Conservation (phyloP, 108 stramenopile species). For the Fistulifera pelliculosa region DNA sequence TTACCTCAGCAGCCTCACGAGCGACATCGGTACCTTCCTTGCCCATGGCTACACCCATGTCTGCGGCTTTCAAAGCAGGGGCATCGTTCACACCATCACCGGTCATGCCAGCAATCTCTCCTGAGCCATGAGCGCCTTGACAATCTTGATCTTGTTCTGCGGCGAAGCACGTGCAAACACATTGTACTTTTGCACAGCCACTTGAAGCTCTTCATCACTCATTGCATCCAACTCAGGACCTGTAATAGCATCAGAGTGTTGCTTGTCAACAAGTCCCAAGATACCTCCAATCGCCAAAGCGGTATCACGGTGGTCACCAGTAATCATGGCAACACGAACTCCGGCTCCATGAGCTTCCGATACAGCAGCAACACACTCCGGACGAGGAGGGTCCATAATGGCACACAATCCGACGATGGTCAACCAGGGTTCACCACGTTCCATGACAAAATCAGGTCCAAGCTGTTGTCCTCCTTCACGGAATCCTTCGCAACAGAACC, state of each 20-base stretch:
- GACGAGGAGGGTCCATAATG: slow-evolving; percentile 92
- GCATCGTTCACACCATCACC: slow-evolving; percentile 99
- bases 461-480: slow-evolving; percentile 54
- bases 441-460: slow-evolving; percentile 62
- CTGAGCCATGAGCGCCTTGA: slow-evolving; percentile 88
- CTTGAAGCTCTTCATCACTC: slow-evolving; percentile 53
- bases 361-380: slow-evolving; percentile 81
- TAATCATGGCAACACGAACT: slow-evolving; percentile 95
- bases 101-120: slow-evolving; percentile 92
- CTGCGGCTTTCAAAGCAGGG: slow-evolving; percentile 94
- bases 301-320: slow-evolving; percentile 92
- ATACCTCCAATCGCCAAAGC: slow-evolving; percentile 71
- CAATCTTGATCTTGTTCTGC: slow-evolving; percentile 84
- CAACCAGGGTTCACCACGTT: slow-evolving; percentile 43
- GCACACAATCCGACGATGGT: slow-evolving; percentile 89
- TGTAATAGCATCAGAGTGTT: slow-evolving; percentile 50
- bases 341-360: slow-evolving; percentile 75
- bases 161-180: slow-evolving; percentile 88
- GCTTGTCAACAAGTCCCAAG: slow-evolving; percentile 77
- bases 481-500: slow-evolving; percentile 47
- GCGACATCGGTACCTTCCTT: slow-evolving; percentile 96
- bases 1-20: slow-evolving; percentile 93
- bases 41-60: slow-evolving; percentile 99
- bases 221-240: slow-evolving; percentile 79
- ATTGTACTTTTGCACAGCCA: slow-evolving; percentile 62